These are phyloP conservation scores for Adansonia digitata DNA, from an alignment of 345 rosid species.

Conservation along the genomic window DNA sequence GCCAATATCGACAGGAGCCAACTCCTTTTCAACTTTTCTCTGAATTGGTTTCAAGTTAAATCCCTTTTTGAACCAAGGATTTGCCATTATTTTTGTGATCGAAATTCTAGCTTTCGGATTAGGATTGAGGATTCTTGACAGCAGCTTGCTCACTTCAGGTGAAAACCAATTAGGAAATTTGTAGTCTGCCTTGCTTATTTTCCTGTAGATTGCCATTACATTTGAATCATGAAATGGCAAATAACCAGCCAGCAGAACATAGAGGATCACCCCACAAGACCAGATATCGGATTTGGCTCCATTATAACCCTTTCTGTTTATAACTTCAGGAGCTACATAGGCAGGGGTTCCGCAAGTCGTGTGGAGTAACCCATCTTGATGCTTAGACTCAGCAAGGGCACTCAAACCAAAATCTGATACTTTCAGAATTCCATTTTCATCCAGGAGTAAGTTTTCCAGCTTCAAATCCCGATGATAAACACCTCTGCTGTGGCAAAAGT, in stretches of 20 bases:
- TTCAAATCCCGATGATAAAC: conserved; percentile 30
- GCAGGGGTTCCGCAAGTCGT: conserved; percentile 29
- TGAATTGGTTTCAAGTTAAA: conserved; percentile 17
- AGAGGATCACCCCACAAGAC: conserved; percentile 18
- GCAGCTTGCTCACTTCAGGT: conserved; percentile 12
- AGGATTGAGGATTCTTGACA: conserved; percentile 16
- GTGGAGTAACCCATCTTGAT: conserved; percentile 28
- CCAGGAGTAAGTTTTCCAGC: conserved; percentile 28
- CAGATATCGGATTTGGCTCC: conserved; percentile 17
- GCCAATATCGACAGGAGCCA: conserved; percentile 5
- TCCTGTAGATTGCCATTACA: conserved; percentile 8
- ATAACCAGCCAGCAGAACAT: conserved; percentile 13
- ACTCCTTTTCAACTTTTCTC: conserved; percentile 30
- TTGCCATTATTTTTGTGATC: conserved; percentile 7
- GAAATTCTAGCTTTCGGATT: conserved; percentile 15
- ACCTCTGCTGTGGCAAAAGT: conserved; percentile 31
- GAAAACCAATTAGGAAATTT: conserved; percentile 16
- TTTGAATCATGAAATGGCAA: conserved; percentile 16
- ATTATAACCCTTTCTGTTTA: conserved; percentile 13
- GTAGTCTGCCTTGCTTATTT: conserved; percentile 18
- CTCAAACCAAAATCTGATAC: conserved; percentile 31
- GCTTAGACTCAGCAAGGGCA: conserved; percentile 21
- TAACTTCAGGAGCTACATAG: conserved; percentile 15
- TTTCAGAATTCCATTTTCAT: conserved; percentile 23
- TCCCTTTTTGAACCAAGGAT: conserved; percentile 17